A percentile compares a stretch with the other conserved stretches of the same genome.
Evolutionary conservation across 768 basidiomycete genomes (phyloP).

Genomic region (Tulasnella sp.): DNA sequence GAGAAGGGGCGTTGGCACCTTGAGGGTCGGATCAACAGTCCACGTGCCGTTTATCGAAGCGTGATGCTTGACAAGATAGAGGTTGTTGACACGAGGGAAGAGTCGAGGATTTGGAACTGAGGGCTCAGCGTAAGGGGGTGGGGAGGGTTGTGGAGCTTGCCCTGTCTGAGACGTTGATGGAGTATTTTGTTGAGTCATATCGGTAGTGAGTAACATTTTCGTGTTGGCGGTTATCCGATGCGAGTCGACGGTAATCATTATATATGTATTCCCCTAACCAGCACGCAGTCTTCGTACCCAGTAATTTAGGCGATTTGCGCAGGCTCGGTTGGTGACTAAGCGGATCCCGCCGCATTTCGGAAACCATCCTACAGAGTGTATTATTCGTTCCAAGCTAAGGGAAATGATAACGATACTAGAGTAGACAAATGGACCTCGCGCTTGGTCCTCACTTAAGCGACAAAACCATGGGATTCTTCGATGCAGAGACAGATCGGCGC

Average conservation of each 20-base stretch:
- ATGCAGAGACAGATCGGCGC: background rate
- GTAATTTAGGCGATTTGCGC: background rate
- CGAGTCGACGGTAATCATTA: background rate
- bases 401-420: background rate
- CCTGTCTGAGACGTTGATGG: background rate
- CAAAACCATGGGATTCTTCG: background rate
- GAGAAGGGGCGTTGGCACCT: constrained; percentile 14
- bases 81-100: constrained; percentile 17
- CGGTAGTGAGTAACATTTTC: background rate
- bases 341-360: background rate
- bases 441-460: too few relatives aligned
- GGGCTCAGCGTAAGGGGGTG: background rate
- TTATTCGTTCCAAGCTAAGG: background rate
- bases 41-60: constrained; percentile 6
- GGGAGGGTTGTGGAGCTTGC: background rate
- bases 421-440: too few relatives aligned
- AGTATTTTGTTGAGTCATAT: background rate
- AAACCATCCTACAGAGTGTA: background rate
- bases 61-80: constrained; percentile 10
- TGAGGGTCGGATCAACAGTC: constrained; percentile 17
- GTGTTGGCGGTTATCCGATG: background rate
- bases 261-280: background rate
- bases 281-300: too few relatives aligned
- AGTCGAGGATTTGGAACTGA: background rate
- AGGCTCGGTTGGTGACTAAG: constrained; percentile 5